A percentile compares a stretch with the other conserved stretches of the same genome.
These are phyloP conservation scores for Scleroderma citrinum DNA, from an alignment of 768 basidiomycete genomes.

Conservation along the genomic window DNA sequence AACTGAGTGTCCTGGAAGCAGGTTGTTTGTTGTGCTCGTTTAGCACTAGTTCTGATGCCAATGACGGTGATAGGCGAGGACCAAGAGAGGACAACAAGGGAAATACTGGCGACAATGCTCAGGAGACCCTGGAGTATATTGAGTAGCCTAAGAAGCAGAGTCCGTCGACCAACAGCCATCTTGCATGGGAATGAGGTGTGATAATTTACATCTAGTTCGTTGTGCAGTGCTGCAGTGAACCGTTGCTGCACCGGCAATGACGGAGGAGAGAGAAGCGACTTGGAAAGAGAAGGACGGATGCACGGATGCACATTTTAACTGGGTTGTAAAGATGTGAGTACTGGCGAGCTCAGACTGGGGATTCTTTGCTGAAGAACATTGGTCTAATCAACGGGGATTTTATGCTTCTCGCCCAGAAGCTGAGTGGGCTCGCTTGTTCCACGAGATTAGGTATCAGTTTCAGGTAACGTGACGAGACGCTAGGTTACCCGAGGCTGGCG, in stretches of 20 bases:
- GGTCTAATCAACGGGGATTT: too few relatives aligned
- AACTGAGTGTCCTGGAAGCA: conserved; percentile 3
- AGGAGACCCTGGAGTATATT: conserved; percentile 3
- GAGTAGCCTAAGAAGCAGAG: not conserved
- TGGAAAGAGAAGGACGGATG: not conserved
- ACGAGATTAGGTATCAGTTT: too few relatives aligned
- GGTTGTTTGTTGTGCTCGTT: conserved; percentile 2
- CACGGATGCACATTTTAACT: not conserved
- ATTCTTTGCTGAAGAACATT: too few relatives aligned
- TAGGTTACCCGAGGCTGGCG: too few relatives aligned
- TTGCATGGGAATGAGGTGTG: not conserved
- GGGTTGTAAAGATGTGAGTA: not conserved
- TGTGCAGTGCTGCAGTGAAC: conserved; percentile 25
- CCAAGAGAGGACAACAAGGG: conserved; percentile 2
- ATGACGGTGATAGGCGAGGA: conserved; percentile 1
- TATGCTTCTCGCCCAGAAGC: too few relatives aligned
- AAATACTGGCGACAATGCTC: not conserved
- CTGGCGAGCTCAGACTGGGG: not conserved
- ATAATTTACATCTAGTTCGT: not conserved
- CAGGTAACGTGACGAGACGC: too few relatives aligned
- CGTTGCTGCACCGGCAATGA: conserved; percentile 1
- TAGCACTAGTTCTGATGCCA: conserved; percentile 1
- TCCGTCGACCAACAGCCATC: not conserved
- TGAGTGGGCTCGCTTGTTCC: too few relatives aligned
- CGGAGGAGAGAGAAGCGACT: not conserved